Percentiles rank a stretch among this genome's conserved stretches.
phyloP scores from a whole-genome alignment of 2,329 filamentous ascomycete species.

The Thermothelomyces thermophilus region DNA sequence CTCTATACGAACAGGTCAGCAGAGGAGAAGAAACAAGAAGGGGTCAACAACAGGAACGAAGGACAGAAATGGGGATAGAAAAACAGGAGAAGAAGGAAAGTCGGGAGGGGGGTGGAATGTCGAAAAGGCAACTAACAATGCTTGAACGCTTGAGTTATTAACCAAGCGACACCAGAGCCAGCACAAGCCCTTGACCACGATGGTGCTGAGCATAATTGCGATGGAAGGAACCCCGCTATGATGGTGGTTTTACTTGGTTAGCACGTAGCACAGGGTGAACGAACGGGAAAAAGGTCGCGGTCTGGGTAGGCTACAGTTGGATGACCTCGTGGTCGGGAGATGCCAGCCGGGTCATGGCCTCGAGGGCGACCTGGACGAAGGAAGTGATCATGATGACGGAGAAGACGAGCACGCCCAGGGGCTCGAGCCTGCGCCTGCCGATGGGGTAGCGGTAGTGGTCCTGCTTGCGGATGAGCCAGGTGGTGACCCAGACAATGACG shows the following conservation, averaged over 20 bases:
- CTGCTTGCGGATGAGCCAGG: conserved; percentile 63
- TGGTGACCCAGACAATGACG: conserved; percentile 73
- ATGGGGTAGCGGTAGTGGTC: conserved; percentile 73
- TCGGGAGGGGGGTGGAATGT: no score
- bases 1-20: conserved; percentile 15
- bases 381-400: conserved; percentile 81
- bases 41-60: not conserved
- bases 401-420: conserved; percentile 74
- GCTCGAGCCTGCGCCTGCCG: conserved; percentile 67
- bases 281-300: not conserved
- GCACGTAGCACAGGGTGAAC: not conserved
- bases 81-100: not conserved
- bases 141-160: conserved; percentile 79
- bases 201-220: conserved; percentile 72
- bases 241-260: no score
- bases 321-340: conserved; percentile 60
- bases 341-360: conserved; percentile 60
- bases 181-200: conserved; percentile 73
- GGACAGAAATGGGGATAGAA: no score
- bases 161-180: conserved; percentile 87
- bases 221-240: conserved; percentile 58
- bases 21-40: no score
- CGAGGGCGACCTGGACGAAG: conserved; percentile 69
- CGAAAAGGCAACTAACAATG: conserved; percentile 57
- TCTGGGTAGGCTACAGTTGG: conserved; percentile 43